Percentiles rank a stretch among this genome's conserved stretches.
Conservation (phyloP, 805 yeast species). For the Lipomyces yamanashiensis region DNA sequence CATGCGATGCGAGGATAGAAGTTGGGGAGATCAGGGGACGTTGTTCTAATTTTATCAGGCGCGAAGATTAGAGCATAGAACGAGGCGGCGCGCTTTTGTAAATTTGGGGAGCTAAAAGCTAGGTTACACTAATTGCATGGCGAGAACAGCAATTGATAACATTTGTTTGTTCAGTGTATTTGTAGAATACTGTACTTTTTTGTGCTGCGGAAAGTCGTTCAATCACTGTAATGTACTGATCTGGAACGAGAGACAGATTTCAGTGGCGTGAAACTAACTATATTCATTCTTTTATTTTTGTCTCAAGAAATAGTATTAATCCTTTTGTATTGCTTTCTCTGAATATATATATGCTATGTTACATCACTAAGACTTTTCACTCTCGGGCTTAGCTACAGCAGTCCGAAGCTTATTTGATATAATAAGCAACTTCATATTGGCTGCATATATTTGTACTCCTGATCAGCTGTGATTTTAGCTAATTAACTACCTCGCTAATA, state of each 20-base stretch:
- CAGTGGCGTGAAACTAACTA: neutral
- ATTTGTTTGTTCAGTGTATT: neutral
- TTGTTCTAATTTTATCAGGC: neutral
- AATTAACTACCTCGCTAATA: no score
- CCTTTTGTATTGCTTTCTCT: no score
- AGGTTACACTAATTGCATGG: neutral
- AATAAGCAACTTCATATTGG: no score
- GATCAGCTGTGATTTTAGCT: no score
- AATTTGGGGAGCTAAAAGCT: conserved; percentile 3
- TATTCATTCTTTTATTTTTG: neutral
- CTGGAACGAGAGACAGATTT: neutral
- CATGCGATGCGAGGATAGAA: neutral
- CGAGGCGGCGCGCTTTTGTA: conserved; percentile 2
- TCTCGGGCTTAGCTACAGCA: no score
- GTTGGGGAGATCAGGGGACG: neutral
- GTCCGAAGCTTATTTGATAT: no score
- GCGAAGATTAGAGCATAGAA: neutral
- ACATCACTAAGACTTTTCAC: no score
- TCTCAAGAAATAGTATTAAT: no score
- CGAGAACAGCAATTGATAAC: neutral
- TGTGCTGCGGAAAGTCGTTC: neutral
- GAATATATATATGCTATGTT: no score
- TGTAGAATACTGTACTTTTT: conserved; percentile 12
- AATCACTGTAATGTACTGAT: neutral
- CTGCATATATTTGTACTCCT: no score